phyloP scores from a whole-genome alignment of 257 asterid genomes.

The Sherardia arvensis region DNA sequence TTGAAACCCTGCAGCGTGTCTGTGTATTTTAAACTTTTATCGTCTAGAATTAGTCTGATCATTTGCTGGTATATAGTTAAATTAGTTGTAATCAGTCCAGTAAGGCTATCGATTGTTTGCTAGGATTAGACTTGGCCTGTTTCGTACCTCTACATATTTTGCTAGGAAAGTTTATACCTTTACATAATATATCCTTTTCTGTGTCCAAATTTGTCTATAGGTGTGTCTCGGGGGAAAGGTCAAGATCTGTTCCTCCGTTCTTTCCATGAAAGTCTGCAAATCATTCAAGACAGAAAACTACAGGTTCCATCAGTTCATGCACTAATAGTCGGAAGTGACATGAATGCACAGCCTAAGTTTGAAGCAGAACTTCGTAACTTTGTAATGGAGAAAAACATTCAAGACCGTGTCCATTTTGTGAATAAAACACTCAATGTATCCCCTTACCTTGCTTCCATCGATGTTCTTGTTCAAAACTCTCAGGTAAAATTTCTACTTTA shows the following conservation, averaged over 20 bases:
- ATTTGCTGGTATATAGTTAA: not conserved
- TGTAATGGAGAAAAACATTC: conserved; percentile 57
- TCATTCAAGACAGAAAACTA: conserved; percentile 54
- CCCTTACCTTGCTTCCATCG: conserved; percentile 84
- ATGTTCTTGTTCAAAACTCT: conserved; percentile 91
- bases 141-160: too few species aligned
- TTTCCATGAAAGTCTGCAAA: conserved; percentile 64
- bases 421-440: conserved; percentile 85
- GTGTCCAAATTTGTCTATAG: conserved; percentile 21
- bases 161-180: not conserved
- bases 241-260: conserved; percentile 87
- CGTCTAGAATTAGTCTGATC: not conserved
- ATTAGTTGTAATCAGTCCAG: not conserved
- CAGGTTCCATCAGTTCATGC: conserved; percentile 69
- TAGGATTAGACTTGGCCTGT: not conserved
- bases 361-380: conserved; percentile 74
- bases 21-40: not conserved
- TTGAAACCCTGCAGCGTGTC: not conserved
- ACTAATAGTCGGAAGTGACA: conserved; percentile 84
- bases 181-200: not conserved
- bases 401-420: conserved; percentile 67
- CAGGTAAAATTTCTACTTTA: conserved; percentile 48
- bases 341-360: conserved; percentile 71
- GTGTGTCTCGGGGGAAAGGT: conserved; percentile 98
- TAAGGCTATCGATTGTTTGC: not conserved